These are phyloP conservation scores for Starmera quercuum DNA, from an alignment of 805 yeast genomes.

Conservation along the genomic window DNA sequence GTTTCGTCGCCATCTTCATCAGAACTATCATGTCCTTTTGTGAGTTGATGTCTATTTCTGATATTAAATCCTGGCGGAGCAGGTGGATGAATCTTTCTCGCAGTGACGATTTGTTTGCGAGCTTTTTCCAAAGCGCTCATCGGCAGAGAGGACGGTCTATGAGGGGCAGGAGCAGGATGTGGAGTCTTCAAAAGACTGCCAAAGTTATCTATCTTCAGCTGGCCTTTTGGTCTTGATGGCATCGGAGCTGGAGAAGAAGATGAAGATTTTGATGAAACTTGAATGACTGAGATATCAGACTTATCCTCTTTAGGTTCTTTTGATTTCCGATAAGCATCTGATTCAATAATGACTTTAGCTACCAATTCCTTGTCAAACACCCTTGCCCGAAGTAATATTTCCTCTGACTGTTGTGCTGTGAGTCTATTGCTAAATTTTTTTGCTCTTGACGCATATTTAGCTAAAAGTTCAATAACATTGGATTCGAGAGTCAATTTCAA, in stretches of 20 bases:
- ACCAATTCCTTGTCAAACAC: slow-evolving; percentile 47
- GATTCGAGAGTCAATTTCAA: slow-evolving; percentile 43
- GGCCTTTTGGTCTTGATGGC: slow-evolving; percentile 22
- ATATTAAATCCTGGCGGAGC: slow-evolving; percentile 42
- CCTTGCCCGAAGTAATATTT: slow-evolving; percentile 55
- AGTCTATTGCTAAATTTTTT: slow-evolving; percentile 65
- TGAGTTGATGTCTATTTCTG: slow-evolving; percentile 20
- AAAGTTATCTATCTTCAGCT: slow-evolving; percentile 29
- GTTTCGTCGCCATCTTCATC: slow-evolving; percentile 32
- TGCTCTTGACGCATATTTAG: slow-evolving; percentile 58
- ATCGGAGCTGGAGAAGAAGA: slow-evolving; percentile 20
- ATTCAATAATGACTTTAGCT: slow-evolving; percentile 38
- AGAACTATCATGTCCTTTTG: slow-evolving; percentile 16
- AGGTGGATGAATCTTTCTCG: slow-evolving; percentile 37
- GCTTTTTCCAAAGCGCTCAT: slow-evolving; percentile 30
- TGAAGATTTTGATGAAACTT: slow-evolving; percentile 3
- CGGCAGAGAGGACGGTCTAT: slow-evolving; percentile 20
- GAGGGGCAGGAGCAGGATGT: slow-evolving; percentile 15
- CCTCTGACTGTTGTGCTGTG: slow-evolving; percentile 55
- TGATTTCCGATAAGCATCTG: slow-evolving; percentile 28
- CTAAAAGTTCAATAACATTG: slow-evolving; percentile 45
- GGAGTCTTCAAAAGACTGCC: slow-evolving; percentile 25
- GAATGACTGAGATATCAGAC: slow-evolving; percentile 3
- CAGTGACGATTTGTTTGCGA: slow-evolving; percentile 22
- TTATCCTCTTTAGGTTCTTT: slow-evolving; percentile 18